Evolutionary conservation across 345 rosid species (phyloP), one percentile per base, ranked within the genome.

Genomic region (Fremontodendron californicum): DNA sequence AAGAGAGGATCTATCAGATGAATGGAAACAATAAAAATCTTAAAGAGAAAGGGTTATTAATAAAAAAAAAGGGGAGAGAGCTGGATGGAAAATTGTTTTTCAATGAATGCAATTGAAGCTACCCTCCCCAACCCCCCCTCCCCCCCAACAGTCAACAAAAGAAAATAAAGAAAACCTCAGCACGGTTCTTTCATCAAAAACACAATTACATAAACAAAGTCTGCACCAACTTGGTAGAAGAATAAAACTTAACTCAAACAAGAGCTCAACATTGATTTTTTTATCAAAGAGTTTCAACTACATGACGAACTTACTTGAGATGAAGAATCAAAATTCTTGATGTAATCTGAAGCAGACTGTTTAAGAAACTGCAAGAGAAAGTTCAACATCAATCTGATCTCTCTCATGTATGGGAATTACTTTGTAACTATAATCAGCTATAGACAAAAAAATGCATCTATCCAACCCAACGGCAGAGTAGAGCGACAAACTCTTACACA

Each of bases 271-370:
- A 13, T 21, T 7, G 52, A 23, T 23, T 2, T 43, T 55, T 25
- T 51, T 9, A 12, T 40, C 0, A 8, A 52, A 57, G 13, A 10
- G 35, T 18, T 45, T 54, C 12, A 54, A 25, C 15, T 35, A 37
- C 51, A 27, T 19, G 8, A 46, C 3, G 1, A 27, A 85, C 97
- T 89, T 89, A 96, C 99, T 81, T 88, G 91, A 25, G 83, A 80
- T 21, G 93, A 90, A 83, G 94, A 88, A 86, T 94, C 98, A 86
- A 93, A 91, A 70, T 77, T 80, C 80, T 88, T 87, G 75, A 85
- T 85, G 74, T 87, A 92, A 81, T 89, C 89, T 73, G 81, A 88
- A 71, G 91, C 90, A 76, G 99, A 84, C 76, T 78, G 90, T 81
- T 89, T 90, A 79, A 94, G 89, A 83, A 96, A 86, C 99, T 96